Base-by-base conservation (phyloP, 2,329 filamentous ascomycete species). In the Exophiala spinifera region DNA sequence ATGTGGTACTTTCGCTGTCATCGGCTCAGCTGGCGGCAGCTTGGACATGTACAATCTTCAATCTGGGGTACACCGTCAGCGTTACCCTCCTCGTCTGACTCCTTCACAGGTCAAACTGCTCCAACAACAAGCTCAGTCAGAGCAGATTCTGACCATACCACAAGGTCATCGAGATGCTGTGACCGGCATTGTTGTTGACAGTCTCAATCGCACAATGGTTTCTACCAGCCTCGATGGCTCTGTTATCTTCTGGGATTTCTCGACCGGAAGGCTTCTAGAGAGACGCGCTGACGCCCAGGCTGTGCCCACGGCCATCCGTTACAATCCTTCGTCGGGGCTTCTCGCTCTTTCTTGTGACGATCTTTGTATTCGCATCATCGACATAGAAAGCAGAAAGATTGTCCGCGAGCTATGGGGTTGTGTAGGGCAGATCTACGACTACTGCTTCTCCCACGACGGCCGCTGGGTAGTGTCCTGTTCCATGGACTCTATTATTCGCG, bases 1-100 rank as follows among this genome's bases (percentile, higher is more conserved):
- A 1, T 99, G 94, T 65, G 94, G 94, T 53, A 96, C 89, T 1
- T 99, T 99, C 75, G 91, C 91, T 2, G 74, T 97, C 3, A 79
- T 99, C 19, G 94, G 94, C 1, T 96, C 92, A 1, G 84, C 83
- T 25, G 84, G 81, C 34, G 94, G 94, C 39, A 83, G 84, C 31
- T 85, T 99, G 52, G 91, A 96, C 69, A 92, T 95, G 87, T 97
- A 88, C 80, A 99, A 99, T 69, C 76, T 99, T 55, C 94, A 99
- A 70, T 97, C 94, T 42, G 94, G 94, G 42, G 77, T 86, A 17
- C 89, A 95, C 70, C 85, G 92, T 54, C 90, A 95, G 66, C 84
- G 87, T 15, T 99, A 95, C 70, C 94, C 94, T 0, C 85, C 89
- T 7, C 82, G 81, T 42, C 72, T 95, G 43, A 91, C 87, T 1